These are phyloP conservation scores for Arthrinium phaeospermum DNA, from an alignment of 2,329 filamentous ascomycete species.

Conservation along the genomic window DNA sequence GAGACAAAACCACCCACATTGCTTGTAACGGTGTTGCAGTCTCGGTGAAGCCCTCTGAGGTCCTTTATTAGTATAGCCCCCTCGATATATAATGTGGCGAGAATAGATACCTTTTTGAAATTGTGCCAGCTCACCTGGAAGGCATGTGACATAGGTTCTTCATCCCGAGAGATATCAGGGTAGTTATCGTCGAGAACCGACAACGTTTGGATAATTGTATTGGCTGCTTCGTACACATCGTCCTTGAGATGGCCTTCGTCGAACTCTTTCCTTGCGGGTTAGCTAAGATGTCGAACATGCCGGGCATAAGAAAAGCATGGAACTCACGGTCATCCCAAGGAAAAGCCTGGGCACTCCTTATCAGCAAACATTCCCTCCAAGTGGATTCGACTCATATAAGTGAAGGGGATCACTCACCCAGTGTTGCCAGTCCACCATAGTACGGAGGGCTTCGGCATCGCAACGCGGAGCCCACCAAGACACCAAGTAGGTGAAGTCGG, in stretches of 20 bases:
- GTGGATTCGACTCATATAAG: background rate
- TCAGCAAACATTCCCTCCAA: background rate
- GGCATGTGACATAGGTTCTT: slow-evolving; percentile 32
- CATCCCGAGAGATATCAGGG: slow-evolving; percentile 29
- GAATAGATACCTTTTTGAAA: slow-evolving; percentile 25
- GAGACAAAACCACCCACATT: background rate
- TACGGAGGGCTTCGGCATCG: slow-evolving; percentile 31
- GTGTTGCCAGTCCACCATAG: slow-evolving; percentile 37
- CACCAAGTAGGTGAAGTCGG: slow-evolving; percentile 35
- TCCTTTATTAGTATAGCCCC: background rate
- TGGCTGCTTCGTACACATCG: slow-evolving; percentile 31
- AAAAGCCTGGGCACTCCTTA: slow-evolving; percentile 13
- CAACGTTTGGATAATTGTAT: slow-evolving; percentile 30
- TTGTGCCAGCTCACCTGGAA: slow-evolving; percentile 37
- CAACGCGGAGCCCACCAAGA: slow-evolving; percentile 33
- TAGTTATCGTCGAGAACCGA: slow-evolving; percentile 31
- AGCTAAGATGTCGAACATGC: background rate
- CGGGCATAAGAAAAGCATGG: too few relatives aligned
- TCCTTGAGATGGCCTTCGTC: slow-evolving; percentile 37
- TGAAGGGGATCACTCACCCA: slow-evolving; percentile 26
- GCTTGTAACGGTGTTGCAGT: slow-evolving; percentile 24
- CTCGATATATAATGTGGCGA: background rate
- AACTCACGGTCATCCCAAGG: slow-evolving; percentile 28
- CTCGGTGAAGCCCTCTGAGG: slow-evolving; percentile 10
- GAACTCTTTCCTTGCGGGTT: slow-evolving; percentile 30